Base-by-base conservation (phyloP, 495 filamentous ascomycete genomes). In the Penicillium cosmopolitanum region DNA sequence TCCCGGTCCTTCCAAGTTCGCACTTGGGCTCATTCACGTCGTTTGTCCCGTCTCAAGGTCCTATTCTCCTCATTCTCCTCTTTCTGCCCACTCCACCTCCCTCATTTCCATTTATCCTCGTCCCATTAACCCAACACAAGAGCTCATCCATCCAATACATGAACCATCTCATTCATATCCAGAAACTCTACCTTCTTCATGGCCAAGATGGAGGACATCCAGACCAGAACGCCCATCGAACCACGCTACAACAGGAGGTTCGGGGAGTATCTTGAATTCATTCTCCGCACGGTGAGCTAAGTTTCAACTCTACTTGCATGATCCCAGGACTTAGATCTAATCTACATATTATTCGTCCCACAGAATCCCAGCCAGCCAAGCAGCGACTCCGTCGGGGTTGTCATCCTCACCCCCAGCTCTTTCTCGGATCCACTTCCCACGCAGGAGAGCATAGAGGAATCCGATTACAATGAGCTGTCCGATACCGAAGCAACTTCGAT, bases 151-250 rank as follows among this genome's bases (percentile, higher is more conserved):
- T 28, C 25, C 25, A 28, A 28, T 28, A 5, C 6, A 28, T 28
- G 25, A 2, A 28, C 25, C 25, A 28, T 28, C 6, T 28, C 25
- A 28, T 28, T 28, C 25, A 28, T 28, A 28, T 28, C 25, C 25
- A 5, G 25, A 28, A 28, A 28, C 0, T 28, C 25, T 28, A 28
- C 25, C 25, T 28, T 28, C 6, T 28, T 28, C 25, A 28, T 31
- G 28, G 5, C 28, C 28, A 31, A 31, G 5, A 31, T 31, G 28
- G 8, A 4, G 6, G 8, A 3, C 2, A 31, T 8, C 28, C 28
- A 31, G 28, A 9, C 28, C 28, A 31, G 28, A 31, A 31, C 28
- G 8, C 44, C 55, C 4, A 65, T 64, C 36, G 57, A 68, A n/a
- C 55, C 9, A 6, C 12, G 13, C 16, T 9, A 23, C 13, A 12